Evolutionary conservation across 768 basidiomycete species (phyloP), one percentile per base, ranked within the genome.

Genomic region (Butyriboletus loyo): DNA sequence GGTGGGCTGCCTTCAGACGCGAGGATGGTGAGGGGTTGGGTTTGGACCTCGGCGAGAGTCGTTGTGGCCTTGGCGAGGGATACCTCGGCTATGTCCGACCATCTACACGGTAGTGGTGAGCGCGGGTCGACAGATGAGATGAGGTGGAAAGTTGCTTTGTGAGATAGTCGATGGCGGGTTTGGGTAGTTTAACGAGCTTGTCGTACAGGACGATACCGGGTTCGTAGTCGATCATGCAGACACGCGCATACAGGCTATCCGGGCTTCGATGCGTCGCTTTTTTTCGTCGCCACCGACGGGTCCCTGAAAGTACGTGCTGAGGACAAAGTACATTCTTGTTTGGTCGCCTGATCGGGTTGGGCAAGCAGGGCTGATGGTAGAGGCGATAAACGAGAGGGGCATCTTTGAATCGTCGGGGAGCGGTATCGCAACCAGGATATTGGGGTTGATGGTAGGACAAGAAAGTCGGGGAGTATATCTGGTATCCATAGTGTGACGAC

Each of bases 271-370:
- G 24, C 90, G 76, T 60, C 79, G 77, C 59, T 84, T 86, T 73
- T 87, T 89, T 70, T 96, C 93, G 48, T 87, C 84, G 0, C 80
- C 79, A 5, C 84, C 88, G 10, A 97, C 75, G 3, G 92, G 93
- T 0, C 81, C 78, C 42, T 85, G 86, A 69, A 98, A 87, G 64
- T 98, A 90, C 0, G 84, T 72, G 59, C 86, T 84, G 21, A 96
- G 77, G 35, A 92, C 86, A 27, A 88, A 90, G 62, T 92, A 88
- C 84, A 98, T 87, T 37, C 85, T 77, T 31, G 79, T 85, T 48
- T 79, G 77, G 59, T 98, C 96, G 1, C 96, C 96, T 0, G 94
- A 94, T 1, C 87, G 83, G 0, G 93, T 95, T 0, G 95, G 96
- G 56, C 89, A 92, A 14, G 92, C 93, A 72, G 96, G 92, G 52